A percentile compares a stretch with the other conserved stretches of the same genome.
These are phyloP conservation scores for Knoxdaviesia capensis DNA, from an alignment of 2,329 filamentous ascomycete genomes.

Conservation along the genomic window DNA sequence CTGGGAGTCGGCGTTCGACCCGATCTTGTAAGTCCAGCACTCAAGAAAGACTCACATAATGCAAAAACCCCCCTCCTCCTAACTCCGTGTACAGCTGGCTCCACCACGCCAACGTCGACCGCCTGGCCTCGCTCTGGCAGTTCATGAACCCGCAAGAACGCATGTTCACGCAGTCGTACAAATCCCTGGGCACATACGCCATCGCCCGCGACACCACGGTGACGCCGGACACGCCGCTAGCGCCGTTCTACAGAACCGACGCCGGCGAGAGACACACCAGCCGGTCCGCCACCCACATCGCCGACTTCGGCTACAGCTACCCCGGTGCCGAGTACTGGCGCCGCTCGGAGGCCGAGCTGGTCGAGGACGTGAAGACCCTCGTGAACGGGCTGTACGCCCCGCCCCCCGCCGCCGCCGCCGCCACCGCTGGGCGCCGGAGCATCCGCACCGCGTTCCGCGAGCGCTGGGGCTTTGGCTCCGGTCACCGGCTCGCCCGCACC, in stretches of 20 bases:
- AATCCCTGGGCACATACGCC: conserved; percentile 17
- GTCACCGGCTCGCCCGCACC: conserved; percentile 1
- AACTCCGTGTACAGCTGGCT: conserved; percentile 14
- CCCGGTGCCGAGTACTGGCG: conserved; percentile 15
- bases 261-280: conserved; percentile 20
- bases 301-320: conserved; percentile 19
- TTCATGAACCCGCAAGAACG: conserved; percentile 16
- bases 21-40: conserved; percentile 17
- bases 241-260: conserved; percentile 24
- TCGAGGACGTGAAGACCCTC: conserved; percentile 10
- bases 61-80: neutral
- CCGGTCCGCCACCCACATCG: conserved; percentile 12
- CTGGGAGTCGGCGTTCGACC: conserved; percentile 22
- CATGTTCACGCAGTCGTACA: conserved; percentile 16
- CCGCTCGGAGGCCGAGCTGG: conserved; percentile 12
- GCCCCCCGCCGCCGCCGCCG: neutral
- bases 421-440: neutral
- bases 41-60: conserved; percentile 1
- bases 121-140: conserved; percentile 38
- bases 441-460: neutral
- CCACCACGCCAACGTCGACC: conserved; percentile 39
- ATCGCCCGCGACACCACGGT: conserved; percentile 18
- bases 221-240: conserved; percentile 22
- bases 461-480: neutral
- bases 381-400: conserved; percentile 15